Conservation (phyloP, 108 stramenopile species). For the Stephanodiscus triporus region DNA sequence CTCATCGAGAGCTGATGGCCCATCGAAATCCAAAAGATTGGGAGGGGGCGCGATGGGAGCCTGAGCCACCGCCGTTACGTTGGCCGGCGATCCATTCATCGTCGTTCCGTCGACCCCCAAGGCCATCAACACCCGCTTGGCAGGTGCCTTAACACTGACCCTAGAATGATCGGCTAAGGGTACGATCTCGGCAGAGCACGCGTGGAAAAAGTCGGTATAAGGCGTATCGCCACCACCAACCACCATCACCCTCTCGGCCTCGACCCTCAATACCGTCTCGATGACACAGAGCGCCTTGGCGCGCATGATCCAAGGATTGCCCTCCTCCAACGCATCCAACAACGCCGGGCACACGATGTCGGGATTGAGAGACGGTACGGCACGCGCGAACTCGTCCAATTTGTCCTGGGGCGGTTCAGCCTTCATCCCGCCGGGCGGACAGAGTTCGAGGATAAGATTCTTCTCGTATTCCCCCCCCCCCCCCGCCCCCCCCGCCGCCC, state of each 20-base stretch:
- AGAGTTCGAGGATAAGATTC: conserved; percentile 88
- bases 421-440: conserved; percentile 94
- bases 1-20: conserved; percentile 28
- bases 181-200: conserved; percentile 75
- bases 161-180: conserved; percentile 71
- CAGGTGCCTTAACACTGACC: conserved; percentile 70
- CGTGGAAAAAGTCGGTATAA: conserved; percentile 85
- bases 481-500: conserved; percentile 36
- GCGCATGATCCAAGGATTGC: conserved; percentile 89
- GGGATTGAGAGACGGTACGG: conserved; percentile 78
- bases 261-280: conserved; percentile 67
- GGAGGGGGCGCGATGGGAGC: conserved; percentile 54
- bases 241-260: conserved; percentile 10
- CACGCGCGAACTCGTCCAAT: conserved; percentile 71
- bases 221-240: conserved; percentile 53
- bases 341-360: conserved; percentile 88
- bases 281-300: conserved; percentile 91
- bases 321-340: conserved; percentile 86
- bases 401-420: conserved; percentile 91
- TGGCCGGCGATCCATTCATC: conserved; percentile 12
- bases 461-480: conserved; percentile 89
- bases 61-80: conserved; percentile 46
- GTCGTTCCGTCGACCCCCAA: conserved; percentile 55
- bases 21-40: conserved; percentile 83
- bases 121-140: conserved; percentile 64